Conservation (phyloP, 352 stramenopile genomes). For the Globisporangium nodosum region DNA sequence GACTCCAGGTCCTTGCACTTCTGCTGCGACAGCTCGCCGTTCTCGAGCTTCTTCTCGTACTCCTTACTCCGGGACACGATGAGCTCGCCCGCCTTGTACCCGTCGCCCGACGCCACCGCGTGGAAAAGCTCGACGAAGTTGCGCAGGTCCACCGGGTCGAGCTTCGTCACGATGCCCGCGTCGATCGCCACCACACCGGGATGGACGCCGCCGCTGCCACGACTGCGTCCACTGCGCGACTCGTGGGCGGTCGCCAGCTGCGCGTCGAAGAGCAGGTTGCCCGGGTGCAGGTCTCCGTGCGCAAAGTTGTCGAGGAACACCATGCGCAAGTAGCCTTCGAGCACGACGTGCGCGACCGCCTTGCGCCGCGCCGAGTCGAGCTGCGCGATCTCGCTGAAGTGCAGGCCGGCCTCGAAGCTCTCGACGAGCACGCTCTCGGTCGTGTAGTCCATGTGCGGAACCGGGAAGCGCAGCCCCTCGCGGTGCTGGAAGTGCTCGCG, state of each 20-base stretch:
- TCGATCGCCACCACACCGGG: slow-evolving; percentile 72
- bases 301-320: slow-evolving; percentile 96
- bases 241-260: not conserved
- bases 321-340: slow-evolving; percentile 91
- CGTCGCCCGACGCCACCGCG: slow-evolving; percentile 71
- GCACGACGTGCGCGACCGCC: slow-evolving; percentile 65
- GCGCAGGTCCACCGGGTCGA: slow-evolving; percentile 64
- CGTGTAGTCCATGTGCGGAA: slow-evolving; percentile 61
- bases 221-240: not conserved
- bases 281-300: slow-evolving; percentile 90
- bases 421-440: slow-evolving; percentile 89
- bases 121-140: slow-evolving; percentile 88
- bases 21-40: slow-evolving; percentile 24
- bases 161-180: slow-evolving; percentile 79
- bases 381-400: slow-evolving; percentile 64
- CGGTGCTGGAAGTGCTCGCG: slow-evolving; percentile 63
- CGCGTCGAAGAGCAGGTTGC: slow-evolving; percentile 84
- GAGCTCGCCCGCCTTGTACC: slow-evolving; percentile 71
- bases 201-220: slow-evolving; percentile 3
- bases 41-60: slow-evolving; percentile 15
- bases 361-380: slow-evolving; percentile 47
- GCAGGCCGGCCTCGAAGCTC: slow-evolving; percentile 79
- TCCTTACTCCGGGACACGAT: slow-evolving; percentile 66
- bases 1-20: slow-evolving; percentile 71
- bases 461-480: slow-evolving; percentile 62